phyloP scores from a whole-genome alignment of 345 rosid genomes.

The Syzygium oleosum region DNA sequence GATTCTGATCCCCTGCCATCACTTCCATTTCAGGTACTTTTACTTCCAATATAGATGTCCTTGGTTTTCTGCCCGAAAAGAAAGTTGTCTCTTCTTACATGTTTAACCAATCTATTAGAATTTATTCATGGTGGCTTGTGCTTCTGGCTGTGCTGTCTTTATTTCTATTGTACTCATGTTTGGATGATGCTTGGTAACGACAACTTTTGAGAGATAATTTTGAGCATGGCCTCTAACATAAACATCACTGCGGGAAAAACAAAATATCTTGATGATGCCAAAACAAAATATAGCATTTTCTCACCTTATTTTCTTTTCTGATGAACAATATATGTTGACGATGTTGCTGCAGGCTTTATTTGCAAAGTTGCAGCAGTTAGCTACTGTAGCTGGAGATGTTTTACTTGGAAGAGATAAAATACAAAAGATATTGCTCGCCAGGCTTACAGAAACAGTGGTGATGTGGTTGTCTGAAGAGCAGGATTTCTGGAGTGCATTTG shows the following conservation, averaged over 20 bases:
- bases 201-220: background rate
- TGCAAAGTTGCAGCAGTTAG: conserved; percentile 91
- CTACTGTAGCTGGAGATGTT: conserved; percentile 92
- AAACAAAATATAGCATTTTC: background rate
- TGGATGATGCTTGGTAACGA: background rate
- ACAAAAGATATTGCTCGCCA: conserved; percentile 86
- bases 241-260: background rate
- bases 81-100: background rate
- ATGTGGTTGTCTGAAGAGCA: conserved; percentile 95
- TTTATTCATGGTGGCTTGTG: background rate
- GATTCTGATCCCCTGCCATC: conserved; percentile 67
- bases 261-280: background rate
- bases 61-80: background rate
- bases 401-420: conserved; percentile 82
- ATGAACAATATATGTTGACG: background rate
- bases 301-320: background rate
- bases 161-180: background rate
- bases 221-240: background rate
- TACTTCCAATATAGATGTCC: background rate
- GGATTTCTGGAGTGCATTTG: conserved; percentile 91
- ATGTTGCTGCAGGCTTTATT: conserved; percentile 69
- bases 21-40: conserved; percentile 85
- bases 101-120: background rate
- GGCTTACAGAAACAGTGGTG: conserved; percentile 90
- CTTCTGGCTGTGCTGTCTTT: background rate